Evolutionary conservation across 345 rosid genomes (phyloP).

Genomic region (Passiflora organensis): DNA sequence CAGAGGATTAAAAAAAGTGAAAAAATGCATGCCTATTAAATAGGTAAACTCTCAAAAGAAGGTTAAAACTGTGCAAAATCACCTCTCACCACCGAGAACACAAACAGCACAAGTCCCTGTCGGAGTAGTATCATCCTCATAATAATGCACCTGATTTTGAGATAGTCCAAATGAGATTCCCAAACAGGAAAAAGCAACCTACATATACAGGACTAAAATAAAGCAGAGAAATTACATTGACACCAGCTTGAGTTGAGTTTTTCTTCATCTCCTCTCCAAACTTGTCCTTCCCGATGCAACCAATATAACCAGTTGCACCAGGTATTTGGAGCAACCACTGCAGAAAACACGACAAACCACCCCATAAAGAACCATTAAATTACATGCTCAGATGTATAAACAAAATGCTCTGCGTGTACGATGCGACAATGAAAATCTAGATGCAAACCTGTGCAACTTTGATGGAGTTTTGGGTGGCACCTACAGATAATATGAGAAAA

Average conservation of each 20-base stretch:
- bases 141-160: constrained; percentile 59
- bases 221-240: constrained; percentile 43
- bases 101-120: constrained; percentile 97
- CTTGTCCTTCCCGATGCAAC: constrained; percentile 91
- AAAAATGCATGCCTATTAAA: too few species aligned
- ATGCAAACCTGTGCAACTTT: constrained; percentile 77
- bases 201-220: neutral
- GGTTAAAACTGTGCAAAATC: constrained; percentile 10
- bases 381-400: too few species aligned
- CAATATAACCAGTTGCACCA: constrained; percentile 83
- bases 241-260: constrained; percentile 60
- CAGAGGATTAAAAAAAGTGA: too few species aligned
- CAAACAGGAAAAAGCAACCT: neutral
- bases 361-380: too few species aligned
- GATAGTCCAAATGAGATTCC: constrained; percentile 7
- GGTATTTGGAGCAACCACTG: constrained; percentile 99
- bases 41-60: too few species aligned
- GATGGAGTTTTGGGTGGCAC: constrained; percentile 93
- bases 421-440: too few species aligned
- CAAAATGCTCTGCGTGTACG: too few species aligned
- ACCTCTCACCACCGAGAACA: constrained; percentile 97
- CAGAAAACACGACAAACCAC: neutral
- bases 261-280: constrained; percentile 98
- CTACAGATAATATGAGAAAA: constrained; percentile 30
- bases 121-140: constrained; percentile 69